Evolutionary conservation across 768 basidiomycete genomes (phyloP), one percentile per base, ranked within the genome.

Genomic region (Macrolepiota dolichaula): DNA sequence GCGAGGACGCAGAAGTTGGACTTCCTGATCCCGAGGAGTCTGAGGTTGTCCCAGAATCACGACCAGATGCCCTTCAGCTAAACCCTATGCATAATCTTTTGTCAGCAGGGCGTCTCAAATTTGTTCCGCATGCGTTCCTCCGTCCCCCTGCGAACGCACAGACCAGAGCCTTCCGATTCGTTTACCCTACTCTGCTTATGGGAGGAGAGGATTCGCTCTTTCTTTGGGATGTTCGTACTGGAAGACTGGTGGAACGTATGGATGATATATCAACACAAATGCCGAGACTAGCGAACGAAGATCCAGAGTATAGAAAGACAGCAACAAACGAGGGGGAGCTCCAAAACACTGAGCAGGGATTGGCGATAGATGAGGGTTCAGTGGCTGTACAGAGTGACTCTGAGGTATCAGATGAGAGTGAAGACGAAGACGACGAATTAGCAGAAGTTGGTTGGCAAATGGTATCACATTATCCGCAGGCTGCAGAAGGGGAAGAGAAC

Each of bases 161-260:
- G 11, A 66, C 62, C 7, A 40, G 57, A 10, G 62, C 65, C 22
- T 66, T 53, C 38, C 62, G 65, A 1, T 57, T 66, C 61, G 85
- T 84, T 7, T 87, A 87, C 67, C 90, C 90, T 1, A 82, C 79
- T 11, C 73, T 93, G 6, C 72, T 89, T 2, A 81, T 84, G 2
- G 79, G 81, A 0, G 76, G 79, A 1, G 29, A 63, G 15, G 67
- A 72, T 17, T 70, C 70, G 37, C 84, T 84, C 0, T 89, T 80
- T 63, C 60, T 92, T 2, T 91, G 83, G 80, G 83, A 93, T 64
- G 74, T 92, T 24, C 77, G 78, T 2, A 79, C 81, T 0, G 83
- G 80, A 0, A 63, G 71, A 22, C 64, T 85, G 13, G 68, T 82
- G 1, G 81, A 87, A 68, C 77, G 76, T 5, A 76, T 89, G 36